Evolutionary conservation across 2,329 filamentous ascomycete genomes (phyloP).

Genomic region (Xylaria polymorpha): DNA sequence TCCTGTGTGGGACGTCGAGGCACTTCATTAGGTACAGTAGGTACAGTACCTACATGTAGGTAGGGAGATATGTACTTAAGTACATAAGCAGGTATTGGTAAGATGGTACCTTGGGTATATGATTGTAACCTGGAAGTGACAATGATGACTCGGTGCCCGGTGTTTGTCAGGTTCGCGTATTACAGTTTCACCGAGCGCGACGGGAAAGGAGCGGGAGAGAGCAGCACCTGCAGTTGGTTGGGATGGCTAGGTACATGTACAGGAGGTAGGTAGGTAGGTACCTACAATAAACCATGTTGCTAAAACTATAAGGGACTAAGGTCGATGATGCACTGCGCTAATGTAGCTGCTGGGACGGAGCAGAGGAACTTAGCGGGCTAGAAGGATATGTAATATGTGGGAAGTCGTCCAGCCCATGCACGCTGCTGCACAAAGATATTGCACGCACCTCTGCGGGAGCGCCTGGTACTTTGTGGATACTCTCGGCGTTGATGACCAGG

Average conservation of each 20-base stretch:
- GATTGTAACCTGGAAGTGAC: neutral
- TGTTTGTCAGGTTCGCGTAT: slow-evolving; percentile 31
- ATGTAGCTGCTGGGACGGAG: slow-evolving; percentile 16
- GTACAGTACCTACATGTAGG: neutral
- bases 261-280: too few species aligned
- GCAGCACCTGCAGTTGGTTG: neutral
- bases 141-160: neutral
- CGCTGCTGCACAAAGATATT: slow-evolving; percentile 6
- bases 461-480: slow-evolving; percentile 29
- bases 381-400: neutral
- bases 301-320: slow-evolving; percentile 12
- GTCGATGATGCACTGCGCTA: slow-evolving; percentile 21
- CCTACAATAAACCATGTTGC: neutral
- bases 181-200: slow-evolving; percentile 31
- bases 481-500: slow-evolving; percentile 22
- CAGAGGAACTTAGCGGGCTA: neutral
- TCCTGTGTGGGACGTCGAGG: neutral
- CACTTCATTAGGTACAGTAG: too few species aligned
- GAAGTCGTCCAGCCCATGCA: slow-evolving; percentile 6
- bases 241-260: neutral
- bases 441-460: slow-evolving; percentile 3
- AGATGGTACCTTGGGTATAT: too few species aligned
- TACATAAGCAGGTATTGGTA: neutral
- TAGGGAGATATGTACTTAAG: too few species aligned
- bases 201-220: neutral